Conservation (phyloP, 202 grass and related monocot genomes). For the Setaria viridis region DNA sequence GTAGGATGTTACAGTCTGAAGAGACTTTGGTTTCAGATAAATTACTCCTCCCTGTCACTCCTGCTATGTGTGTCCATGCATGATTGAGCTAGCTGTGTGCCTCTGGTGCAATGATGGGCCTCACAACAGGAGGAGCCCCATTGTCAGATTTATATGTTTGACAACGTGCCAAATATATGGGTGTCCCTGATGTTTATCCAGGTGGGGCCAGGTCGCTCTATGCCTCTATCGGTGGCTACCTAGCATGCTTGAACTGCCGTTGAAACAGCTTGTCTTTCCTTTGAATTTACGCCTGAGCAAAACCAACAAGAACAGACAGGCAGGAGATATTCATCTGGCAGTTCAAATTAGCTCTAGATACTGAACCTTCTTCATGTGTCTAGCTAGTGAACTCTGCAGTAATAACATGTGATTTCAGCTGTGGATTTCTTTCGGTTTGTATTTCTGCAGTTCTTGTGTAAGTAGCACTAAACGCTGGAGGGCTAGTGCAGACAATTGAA, state of each 20-base stretch:
- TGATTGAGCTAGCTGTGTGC: conserved; percentile 34
- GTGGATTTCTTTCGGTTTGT: neutral
- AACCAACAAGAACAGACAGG: neutral
- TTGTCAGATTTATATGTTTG: conserved; percentile 19
- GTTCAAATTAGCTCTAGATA: neutral
- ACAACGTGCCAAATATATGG: conserved; percentile 12
- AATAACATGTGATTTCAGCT: neutral
- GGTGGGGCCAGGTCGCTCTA: conserved; percentile 9
- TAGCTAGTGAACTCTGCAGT: neutral
- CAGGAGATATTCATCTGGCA: neutral
- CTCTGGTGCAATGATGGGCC: conserved; percentile 18
- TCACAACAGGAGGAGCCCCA: conserved; percentile 15
- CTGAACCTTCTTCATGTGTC: neutral
- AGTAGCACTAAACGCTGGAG: neutral
- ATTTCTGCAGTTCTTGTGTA: neutral
- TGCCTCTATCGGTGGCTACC: neutral
- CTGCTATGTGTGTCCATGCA: neutral
- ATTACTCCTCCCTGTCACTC: neutral
- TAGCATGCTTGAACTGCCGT: neutral
- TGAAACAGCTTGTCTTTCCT: neutral
- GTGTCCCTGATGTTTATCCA: conserved; percentile 8
- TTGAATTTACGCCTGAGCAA: neutral
- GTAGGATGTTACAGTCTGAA: neutral
- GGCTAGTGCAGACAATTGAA: neutral
- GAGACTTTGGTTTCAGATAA: conserved; percentile 14